Evolutionary conservation across 164 flowering plant species (phyloP), one percentile per base, ranked within the genome.

Genomic region (Paratinospora sagittata): DNA sequence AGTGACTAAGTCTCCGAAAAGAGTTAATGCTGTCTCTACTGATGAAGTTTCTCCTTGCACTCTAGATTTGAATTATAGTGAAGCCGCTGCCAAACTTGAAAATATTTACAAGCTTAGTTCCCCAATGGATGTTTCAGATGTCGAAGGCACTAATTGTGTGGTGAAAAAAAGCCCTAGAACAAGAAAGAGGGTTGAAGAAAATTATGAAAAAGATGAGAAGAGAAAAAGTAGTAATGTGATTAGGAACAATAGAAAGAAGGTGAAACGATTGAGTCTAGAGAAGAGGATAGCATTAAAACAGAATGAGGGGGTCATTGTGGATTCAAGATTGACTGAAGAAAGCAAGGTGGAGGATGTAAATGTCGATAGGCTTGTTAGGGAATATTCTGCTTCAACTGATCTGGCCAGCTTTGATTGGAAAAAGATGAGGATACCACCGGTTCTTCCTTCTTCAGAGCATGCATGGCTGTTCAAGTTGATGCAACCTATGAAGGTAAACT

Each of bases 361-460:
- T 73, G 86, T 84, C 24, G 84, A 88, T 43, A 78, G 73, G 79
- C 97, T 93, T 74, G 86, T 91, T 24, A 83, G 95, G 75, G 93
- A 84, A 21, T 90, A 88, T 74, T 88, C 96, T 1, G 82, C 77
- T 47, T 82, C 93, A 19, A 87, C 85, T 27, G 88, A 90, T 72
- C 78, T 83, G 57, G 89, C 75, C 52, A 86, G 93, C 84, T 75
- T 88, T 77, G 98, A 96, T 75, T 96, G 99, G 99, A 96, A 86
- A 76, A 96, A 86, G 72, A 90, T 87, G 98, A 96, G 89, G 86
- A 95, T 95, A 72, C 96, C 98, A 36, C 92, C 94, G 0, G 97
- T 93, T 76, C 95, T 96, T 76, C 77, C 96, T 70, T 86, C 97
- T 39, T 81, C 89, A 16, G 97, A 92, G 70, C 99, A 96, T 75